phyloP scores from a whole-genome alignment of 164 flowering plant genomes.

The Euptelea pleiosperma region DNA sequence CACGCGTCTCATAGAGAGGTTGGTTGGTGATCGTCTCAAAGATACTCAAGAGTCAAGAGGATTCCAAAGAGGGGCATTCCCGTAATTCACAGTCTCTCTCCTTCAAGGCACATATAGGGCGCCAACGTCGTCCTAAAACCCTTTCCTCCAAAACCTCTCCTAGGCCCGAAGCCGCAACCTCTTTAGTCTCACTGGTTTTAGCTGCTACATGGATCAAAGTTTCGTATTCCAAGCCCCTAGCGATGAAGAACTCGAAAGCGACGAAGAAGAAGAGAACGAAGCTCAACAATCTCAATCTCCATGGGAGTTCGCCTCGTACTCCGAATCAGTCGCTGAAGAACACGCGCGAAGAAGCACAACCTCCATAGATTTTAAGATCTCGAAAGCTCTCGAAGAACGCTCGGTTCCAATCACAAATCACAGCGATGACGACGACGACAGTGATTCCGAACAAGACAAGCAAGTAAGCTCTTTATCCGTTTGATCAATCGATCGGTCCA shows the following conservation, averaged over 20 bases:
- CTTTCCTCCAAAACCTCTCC: too few species aligned
- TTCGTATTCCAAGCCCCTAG: slow-evolving; percentile 67
- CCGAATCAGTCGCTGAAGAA: slow-evolving; percentile 80
- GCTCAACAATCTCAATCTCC: slow-evolving; percentile 54
- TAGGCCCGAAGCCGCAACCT: too few species aligned
- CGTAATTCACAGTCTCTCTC: not conserved
- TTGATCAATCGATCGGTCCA: too few species aligned
- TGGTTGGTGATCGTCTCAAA: too few species aligned
- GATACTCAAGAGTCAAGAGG: too few species aligned
- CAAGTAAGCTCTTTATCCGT: slow-evolving; percentile 37
- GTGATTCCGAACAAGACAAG: slow-evolving; percentile 42
- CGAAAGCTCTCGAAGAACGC: slow-evolving; percentile 43
- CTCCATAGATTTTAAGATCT: slow-evolving; percentile 75
- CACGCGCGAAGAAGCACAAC: slow-evolving; percentile 85
- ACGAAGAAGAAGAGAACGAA: slow-evolving; percentile 22
- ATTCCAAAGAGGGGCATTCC: not conserved
- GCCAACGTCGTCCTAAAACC: not conserved
- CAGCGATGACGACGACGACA: slow-evolving; percentile 25
- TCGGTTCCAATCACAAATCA: slow-evolving; percentile 19
- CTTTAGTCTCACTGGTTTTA: too few species aligned
- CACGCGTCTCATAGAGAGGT: too few species aligned
- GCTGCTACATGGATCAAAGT: slow-evolving; percentile 26
- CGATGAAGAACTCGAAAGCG: slow-evolving; percentile 49
- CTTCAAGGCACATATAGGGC: not conserved
- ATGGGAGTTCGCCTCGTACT: slow-evolving; percentile 80